A percentile compares a stretch with the other conserved stretches of the same genome.
Evolutionary conservation across 768 basidiomycete genomes (phyloP).

Genomic region (Trametes maxima): DNA sequence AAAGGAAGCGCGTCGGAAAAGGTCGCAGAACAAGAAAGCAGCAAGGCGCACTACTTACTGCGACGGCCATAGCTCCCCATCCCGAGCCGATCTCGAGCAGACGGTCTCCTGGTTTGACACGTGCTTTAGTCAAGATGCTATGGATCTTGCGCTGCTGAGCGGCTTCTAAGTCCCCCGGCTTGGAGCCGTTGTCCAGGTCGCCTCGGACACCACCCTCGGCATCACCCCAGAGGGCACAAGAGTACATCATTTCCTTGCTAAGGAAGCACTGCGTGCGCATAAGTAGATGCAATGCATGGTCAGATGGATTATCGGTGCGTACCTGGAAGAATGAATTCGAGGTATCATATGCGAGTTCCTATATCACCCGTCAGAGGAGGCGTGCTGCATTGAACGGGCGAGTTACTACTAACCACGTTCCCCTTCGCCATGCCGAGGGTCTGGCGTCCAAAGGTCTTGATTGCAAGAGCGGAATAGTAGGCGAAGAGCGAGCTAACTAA

Average conservation of each 20-base stretch:
- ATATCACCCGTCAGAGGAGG: neutral
- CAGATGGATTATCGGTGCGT: neutral
- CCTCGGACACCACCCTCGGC: conserved; percentile 75
- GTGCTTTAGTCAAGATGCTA: conserved; percentile 45
- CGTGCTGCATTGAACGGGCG: neutral
- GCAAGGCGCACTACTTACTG: conserved; percentile 17
- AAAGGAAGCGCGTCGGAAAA: neutral
- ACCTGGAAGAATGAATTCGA: conserved; percentile 84
- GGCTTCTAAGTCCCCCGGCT: conserved; percentile 35
- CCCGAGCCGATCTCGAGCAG: conserved; percentile 53
- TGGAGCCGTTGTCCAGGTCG: conserved; percentile 44
- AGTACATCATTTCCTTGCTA: conserved; percentile 90
- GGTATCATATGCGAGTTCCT: conserved; percentile 74
- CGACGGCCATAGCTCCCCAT: conserved; percentile 50
- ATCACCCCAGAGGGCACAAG: conserved; percentile 77
- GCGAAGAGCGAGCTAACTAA: conserved; percentile 18
- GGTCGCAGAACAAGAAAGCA: neutral
- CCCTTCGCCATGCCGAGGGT: conserved; percentile 66
- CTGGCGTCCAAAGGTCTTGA: conserved; percentile 70
- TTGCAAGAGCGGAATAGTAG: conserved; percentile 23
- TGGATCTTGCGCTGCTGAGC: conserved; percentile 48
- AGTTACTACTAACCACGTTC: conserved; percentile 55
- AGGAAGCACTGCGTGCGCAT: conserved; percentile 58
- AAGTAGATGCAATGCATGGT: too few species aligned
- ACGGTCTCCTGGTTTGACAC: conserved; percentile 43